phyloP scores from a whole-genome alignment of 225 moss, liverwort and hornwort genomes.

The Pleurozium schreberi region DNA sequence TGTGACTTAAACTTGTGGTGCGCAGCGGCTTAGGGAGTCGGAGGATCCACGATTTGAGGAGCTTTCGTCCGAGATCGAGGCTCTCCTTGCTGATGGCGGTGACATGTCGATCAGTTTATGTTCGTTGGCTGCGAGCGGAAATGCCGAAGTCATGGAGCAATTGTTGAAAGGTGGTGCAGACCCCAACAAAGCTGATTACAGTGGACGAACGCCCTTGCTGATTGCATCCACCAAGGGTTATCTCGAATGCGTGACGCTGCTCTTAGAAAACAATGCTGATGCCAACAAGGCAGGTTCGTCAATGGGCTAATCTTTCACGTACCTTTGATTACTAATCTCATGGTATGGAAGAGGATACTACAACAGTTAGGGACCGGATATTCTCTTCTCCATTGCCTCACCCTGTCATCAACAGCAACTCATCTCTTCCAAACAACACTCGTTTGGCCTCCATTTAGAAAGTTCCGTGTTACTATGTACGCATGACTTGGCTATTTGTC shows the following conservation, averaged over 20 bases:
- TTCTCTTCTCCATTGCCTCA: background rate
- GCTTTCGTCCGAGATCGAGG: slow-evolving; percentile 58
- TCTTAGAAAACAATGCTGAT: slow-evolving; percentile 59
- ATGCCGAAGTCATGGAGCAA: slow-evolving; percentile 69
- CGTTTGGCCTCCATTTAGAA: background rate
- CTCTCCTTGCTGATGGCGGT: slow-evolving; percentile 45
- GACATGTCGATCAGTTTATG: slow-evolving; percentile 60
- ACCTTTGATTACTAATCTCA: background rate
- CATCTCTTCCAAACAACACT: background rate
- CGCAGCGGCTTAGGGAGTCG: slow-evolving; percentile 66
- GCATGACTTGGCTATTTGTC: background rate
- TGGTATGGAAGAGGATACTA: background rate
- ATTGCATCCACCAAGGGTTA: slow-evolving; percentile 67
- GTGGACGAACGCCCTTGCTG: slow-evolving; percentile 68
- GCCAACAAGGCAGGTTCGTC: slow-evolving; percentile 45
- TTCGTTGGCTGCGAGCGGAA: slow-evolving; percentile 61
- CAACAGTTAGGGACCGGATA: background rate
- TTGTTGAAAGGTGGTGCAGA: slow-evolving; percentile 50
- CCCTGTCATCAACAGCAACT: background rate
- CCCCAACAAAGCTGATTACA: slow-evolving; percentile 56
- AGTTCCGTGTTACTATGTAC: background rate
- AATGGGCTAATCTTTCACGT: background rate
- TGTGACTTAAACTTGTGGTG: background rate
- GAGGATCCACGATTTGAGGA: slow-evolving; percentile 51
- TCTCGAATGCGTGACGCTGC: slow-evolving; percentile 67